Base-by-base conservation (phyloP, 148 eudicot genomes). In the Bassia scoparia region DNA sequence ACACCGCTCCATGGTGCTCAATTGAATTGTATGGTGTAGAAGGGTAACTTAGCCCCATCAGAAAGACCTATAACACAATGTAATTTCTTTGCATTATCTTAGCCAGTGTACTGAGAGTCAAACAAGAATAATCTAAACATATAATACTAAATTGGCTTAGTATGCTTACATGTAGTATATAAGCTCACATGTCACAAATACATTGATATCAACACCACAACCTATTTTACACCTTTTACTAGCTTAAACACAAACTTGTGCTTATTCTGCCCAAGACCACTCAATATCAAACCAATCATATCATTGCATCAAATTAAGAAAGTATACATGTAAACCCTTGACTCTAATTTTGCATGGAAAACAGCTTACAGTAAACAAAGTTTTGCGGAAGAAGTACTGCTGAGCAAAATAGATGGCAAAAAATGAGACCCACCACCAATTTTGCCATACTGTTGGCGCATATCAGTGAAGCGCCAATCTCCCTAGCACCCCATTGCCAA, bases 371-470 rank as follows among this genome's bases (percentile, higher is more conserved):
- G 20, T 9, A 63, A 62, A 17, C n/a, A 16, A 61, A 17, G 18
- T 23, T 11, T 46, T 9, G 21, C 35, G 15, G 13, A 23, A 67
- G 53, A 30, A 60, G 52, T 77, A 94, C 97, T 91, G 97, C 76
- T 94, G 98, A 38, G 93, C 81, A 35, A 87, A 74, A 70, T 94
- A 94, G 43, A 91, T 72, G 70, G 96, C 85, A 46, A 94, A 91
- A 81, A 94, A 94, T 27, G 96, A 94, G 62, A 91, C 70, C 98
- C 97, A 94, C 93, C 97, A 89, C 97, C 97, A 94, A 35, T 75
- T 9, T 78, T 70, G 29, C 98, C 96, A 34, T 91, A 89, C 72
- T 88, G 89, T 12, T 2, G 71, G 16, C 84, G 70, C 97, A 94
- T 85, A 74, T 89, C 89, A 26, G 82, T 78, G 67, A 91, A 94